These are phyloP conservation scores for Usnea hakonensis DNA, from an alignment of 495 filamentous ascomycete genomes.

Conservation along the genomic window DNA sequence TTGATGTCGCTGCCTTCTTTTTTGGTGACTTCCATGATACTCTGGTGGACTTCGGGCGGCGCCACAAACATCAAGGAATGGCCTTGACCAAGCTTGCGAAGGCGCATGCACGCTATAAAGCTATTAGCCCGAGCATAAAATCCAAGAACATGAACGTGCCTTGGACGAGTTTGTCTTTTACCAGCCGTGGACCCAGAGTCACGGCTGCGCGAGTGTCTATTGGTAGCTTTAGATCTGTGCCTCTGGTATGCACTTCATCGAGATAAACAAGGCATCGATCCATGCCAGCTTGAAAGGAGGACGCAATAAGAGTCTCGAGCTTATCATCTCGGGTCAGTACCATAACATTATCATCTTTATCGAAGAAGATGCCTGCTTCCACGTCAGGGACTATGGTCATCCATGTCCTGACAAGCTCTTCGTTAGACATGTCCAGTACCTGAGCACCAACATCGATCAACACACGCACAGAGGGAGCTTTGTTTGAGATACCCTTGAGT, in stretches of 20 bases:
- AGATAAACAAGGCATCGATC: constrained; percentile 61
- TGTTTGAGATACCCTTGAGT: not conserved
- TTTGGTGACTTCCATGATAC: not conserved
- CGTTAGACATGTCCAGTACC: constrained; percentile 56
- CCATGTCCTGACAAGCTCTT: constrained; percentile 44
- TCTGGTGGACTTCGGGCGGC: constrained; percentile 12
- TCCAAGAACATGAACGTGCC: constrained; percentile 36
- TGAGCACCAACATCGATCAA: constrained; percentile 71
- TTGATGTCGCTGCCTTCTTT: not conserved
- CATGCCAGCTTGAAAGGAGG: constrained; percentile 52
- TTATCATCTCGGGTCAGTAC: constrained; percentile 40
- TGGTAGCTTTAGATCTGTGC: constrained; percentile 63
- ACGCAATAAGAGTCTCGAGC: constrained; percentile 45
- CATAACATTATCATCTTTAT: constrained; percentile 33
- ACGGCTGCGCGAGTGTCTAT: constrained; percentile 53
- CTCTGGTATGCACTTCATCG: constrained; percentile 67
- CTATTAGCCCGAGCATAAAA: not conserved
- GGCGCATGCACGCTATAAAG: constrained; percentile 12
- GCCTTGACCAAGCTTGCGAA: constrained; percentile 16
- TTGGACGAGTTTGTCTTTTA: constrained; percentile 69
- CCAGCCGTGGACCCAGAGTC: constrained; percentile 56
- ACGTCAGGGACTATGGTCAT: constrained; percentile 24
- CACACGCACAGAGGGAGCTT: constrained; percentile 33
- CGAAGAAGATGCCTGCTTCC: constrained; percentile 48
- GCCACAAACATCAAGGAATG: constrained; percentile 13